These are phyloP conservation scores for Logfia minima DNA, from an alignment of 129 eudicot species.

Conservation along the genomic window DNA sequence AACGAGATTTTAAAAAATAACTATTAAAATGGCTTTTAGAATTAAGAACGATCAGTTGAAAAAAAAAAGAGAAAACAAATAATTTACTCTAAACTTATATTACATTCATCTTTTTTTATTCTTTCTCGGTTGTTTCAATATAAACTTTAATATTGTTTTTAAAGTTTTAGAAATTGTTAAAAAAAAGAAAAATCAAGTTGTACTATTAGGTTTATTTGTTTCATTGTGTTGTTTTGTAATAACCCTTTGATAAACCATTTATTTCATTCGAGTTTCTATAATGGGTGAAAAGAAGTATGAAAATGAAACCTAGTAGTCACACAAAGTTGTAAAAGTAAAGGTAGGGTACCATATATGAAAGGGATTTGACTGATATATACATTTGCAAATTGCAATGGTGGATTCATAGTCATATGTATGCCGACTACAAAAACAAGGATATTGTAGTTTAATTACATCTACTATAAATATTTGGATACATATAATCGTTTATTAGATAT, in stretches of 20 bases:
- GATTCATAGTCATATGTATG: conserved; percentile 4
- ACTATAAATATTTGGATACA: no score
- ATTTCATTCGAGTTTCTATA: not conserved
- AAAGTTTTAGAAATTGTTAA: no score
- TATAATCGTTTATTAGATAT: no score
- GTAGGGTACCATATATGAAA: not conserved
- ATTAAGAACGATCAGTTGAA: no score
- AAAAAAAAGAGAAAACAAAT: no score
- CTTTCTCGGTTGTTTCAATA: no score
- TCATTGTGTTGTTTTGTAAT: not conserved
- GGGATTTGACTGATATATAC: not conserved
- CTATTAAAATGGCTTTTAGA: no score
- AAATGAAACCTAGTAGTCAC: not conserved
- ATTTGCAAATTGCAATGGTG: not conserved
- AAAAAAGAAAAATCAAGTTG: not conserved
- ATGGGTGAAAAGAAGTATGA: not conserved
- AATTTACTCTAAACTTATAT: no score
- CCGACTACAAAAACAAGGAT: not conserved
- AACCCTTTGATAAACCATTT: not conserved
- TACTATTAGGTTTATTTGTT: not conserved
- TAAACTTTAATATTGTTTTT: no score
- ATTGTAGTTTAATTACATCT: not conserved
- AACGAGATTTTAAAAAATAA: no score
- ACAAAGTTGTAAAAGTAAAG: not conserved
- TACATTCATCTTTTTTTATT: no score